Evolutionary conservation across 2,329 filamentous ascomycete species (phyloP).

Genomic region (Scedosporium apiospermum): DNA sequence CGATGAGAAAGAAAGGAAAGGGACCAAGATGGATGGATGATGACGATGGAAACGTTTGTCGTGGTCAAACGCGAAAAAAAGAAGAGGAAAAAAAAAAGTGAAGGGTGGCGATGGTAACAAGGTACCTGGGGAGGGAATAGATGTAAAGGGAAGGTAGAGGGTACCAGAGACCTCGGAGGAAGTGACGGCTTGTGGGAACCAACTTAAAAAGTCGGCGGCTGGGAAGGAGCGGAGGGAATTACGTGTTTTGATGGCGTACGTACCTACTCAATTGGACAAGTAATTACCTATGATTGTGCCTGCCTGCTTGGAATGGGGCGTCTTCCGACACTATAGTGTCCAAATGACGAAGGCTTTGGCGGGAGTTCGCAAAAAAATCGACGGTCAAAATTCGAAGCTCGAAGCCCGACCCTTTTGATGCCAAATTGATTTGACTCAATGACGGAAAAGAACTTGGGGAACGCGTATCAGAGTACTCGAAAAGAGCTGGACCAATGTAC

Average conservation of each 20-base stretch:
- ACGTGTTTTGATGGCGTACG: not conserved
- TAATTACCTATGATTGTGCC: not conserved
- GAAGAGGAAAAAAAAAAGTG: not conserved
- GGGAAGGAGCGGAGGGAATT: slow-evolving; percentile 6
- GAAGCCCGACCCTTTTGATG: not conserved
- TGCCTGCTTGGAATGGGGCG: not conserved
- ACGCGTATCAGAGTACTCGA: not conserved
- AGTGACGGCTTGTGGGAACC: not conserved
- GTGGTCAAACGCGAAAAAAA: not conserved
- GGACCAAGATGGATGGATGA: not conserved
- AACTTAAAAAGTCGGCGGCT: not conserved
- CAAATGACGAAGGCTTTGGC: not conserved
- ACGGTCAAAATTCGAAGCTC: not conserved
- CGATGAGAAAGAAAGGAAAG: not conserved
- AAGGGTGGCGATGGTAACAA: not conserved
- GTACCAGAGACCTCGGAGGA: not conserved
- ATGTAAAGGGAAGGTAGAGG: not conserved
- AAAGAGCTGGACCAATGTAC: not conserved
- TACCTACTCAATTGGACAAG: not conserved
- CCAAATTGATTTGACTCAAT: not conserved
- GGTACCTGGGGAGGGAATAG: not conserved
- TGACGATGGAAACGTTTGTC: not conserved
- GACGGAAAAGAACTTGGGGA: not conserved
- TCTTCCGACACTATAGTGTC: not conserved
- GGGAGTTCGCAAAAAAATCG: not conserved